phyloP scores from a whole-genome alignment of 2,329 filamentous ascomycete species.

The Ophioceras dolichostomum region DNA sequence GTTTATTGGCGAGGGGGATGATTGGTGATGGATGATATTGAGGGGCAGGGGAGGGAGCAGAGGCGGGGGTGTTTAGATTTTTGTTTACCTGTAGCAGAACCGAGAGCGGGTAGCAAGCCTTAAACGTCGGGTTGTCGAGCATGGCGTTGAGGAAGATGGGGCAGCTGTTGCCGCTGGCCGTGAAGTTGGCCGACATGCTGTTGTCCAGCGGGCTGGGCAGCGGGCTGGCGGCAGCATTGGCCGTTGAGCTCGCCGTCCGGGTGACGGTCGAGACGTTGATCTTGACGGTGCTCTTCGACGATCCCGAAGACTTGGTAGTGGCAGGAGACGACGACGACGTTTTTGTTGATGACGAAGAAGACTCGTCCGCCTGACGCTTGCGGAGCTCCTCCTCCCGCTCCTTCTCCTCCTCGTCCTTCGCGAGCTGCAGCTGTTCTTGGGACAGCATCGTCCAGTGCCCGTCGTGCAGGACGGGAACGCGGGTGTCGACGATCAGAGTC shows the following conservation, averaged over 20 bases:
- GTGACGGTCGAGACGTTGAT: constrained; percentile 18
- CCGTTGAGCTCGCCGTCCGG: constrained; percentile 11
- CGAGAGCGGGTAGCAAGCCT: constrained; percentile 70
- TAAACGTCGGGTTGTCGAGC: constrained; percentile 53
- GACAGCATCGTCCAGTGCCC: constrained; percentile 23
- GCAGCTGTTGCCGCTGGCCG: constrained; percentile 38
- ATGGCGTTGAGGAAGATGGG: constrained; percentile 57
- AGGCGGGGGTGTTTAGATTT: constrained; percentile 1
- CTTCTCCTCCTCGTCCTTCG: constrained; percentile 15
- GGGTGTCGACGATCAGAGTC: constrained; percentile 22
- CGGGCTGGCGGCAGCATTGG: constrained; percentile 20
- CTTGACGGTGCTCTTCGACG: constrained; percentile 17
- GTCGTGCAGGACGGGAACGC: constrained; percentile 18
- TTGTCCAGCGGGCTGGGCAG: constrained; percentile 58
- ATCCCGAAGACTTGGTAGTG: constrained; percentile 6
- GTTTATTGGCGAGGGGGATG: too few relatives aligned
- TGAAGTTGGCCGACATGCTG: constrained; percentile 50
- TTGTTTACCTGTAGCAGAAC: constrained; percentile 68
- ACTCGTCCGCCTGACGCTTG: constrained; percentile 7
- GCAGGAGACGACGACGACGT: constrained; percentile 6
- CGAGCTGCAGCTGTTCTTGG: too few relatives aligned
- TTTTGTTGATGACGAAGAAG: constrained; percentile 4
- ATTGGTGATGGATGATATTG: too few relatives aligned
- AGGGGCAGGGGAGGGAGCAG: constrained; percentile 1
- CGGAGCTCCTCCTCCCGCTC: constrained; percentile 13